Evolutionary conservation across 306 rosid species (phyloP).

Genomic region (Adenanthera pavonina): DNA sequence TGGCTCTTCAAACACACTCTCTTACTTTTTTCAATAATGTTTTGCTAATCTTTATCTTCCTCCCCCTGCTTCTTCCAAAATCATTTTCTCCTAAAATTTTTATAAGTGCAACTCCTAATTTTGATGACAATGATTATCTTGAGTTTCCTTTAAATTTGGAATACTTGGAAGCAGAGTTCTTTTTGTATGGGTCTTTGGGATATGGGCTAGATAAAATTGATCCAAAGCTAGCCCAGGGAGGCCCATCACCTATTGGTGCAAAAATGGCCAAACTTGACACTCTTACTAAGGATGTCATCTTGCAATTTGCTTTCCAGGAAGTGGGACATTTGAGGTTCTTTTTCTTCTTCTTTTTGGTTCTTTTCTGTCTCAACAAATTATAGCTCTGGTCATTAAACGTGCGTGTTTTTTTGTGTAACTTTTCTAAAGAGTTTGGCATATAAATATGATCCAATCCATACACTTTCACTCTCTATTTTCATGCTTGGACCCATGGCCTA

Average conservation of each 20-base stretch:
- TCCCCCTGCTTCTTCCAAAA: conserved; percentile 41
- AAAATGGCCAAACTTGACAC: conserved; percentile 46
- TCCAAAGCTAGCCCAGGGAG: conserved; percentile 56
- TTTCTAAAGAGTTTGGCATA: no score
- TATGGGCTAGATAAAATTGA: conserved; percentile 60
- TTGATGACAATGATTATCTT: conserved; percentile 40
- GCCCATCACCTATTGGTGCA: conserved; percentile 67
- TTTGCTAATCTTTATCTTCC: conserved; percentile 32
- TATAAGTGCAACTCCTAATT: conserved; percentile 20
- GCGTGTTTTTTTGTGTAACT: no score
- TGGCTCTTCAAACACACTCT: not conserved
- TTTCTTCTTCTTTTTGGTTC: not conserved
- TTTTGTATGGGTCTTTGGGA: conserved; percentile 61
- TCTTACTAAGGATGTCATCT: conserved; percentile 46
- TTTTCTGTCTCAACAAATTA: no score
- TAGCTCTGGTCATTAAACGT: no score
- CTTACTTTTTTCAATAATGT: not conserved
- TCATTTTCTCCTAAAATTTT: not conserved
- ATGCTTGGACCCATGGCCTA: no score
- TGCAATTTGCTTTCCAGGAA: conserved; percentile 71
- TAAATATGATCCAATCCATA: no score
- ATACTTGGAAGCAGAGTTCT: conserved; percentile 79
- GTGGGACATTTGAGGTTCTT: conserved; percentile 68
- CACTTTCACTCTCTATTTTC: no score
- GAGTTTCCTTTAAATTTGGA: conserved; percentile 74